Evolutionary conservation across 2,329 filamentous ascomycete genomes (phyloP).

Genomic region (Herpotrichia juniperi): DNA sequence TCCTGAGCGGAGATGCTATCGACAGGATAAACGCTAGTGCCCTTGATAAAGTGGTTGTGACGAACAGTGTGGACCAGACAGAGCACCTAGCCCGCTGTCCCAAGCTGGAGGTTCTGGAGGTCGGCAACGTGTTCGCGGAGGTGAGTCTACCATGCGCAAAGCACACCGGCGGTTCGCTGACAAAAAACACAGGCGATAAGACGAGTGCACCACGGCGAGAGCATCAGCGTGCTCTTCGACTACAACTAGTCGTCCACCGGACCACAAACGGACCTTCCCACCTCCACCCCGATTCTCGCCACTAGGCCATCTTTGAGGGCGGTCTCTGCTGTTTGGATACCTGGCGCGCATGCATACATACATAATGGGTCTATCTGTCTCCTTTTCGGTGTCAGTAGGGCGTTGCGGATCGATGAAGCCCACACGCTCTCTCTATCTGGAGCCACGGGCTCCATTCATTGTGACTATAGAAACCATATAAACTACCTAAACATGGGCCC

Average conservation of each 20-base stretch:
- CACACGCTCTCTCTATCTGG: too few relatives aligned
- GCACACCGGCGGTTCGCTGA: too few relatives aligned
- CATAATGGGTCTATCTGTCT: not conserved
- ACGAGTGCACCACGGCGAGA: constrained; percentile 95
- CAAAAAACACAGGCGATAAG: constrained; percentile 70
- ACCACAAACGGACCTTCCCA: not conserved
- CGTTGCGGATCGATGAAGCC: not conserved
- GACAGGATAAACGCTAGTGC: constrained; percentile 91
- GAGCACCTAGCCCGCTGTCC: constrained; percentile 79
- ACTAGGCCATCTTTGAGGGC: not conserved
- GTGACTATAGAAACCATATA: not conserved
- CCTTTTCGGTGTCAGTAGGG: not conserved
- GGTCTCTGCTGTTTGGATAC: not conserved
- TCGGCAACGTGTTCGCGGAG: constrained; percentile 89
- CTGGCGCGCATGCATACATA: not conserved
- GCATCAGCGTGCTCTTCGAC: constrained; percentile 93
- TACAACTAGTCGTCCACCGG: constrained; percentile 64
- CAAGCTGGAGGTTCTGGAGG: constrained; percentile 90
- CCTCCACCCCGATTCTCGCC: not conserved
- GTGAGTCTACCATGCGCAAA: constrained; percentile 49
- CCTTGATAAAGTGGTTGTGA: constrained; percentile 92
- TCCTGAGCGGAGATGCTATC: constrained; percentile 94
- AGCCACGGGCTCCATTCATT: too few relatives aligned
- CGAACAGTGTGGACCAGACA: constrained; percentile 90
- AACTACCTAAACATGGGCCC: not conserved